Evolutionary conservation across 2,329 filamentous ascomycete genomes (phyloP).

Genomic region (Monosporascus ibericus): DNA sequence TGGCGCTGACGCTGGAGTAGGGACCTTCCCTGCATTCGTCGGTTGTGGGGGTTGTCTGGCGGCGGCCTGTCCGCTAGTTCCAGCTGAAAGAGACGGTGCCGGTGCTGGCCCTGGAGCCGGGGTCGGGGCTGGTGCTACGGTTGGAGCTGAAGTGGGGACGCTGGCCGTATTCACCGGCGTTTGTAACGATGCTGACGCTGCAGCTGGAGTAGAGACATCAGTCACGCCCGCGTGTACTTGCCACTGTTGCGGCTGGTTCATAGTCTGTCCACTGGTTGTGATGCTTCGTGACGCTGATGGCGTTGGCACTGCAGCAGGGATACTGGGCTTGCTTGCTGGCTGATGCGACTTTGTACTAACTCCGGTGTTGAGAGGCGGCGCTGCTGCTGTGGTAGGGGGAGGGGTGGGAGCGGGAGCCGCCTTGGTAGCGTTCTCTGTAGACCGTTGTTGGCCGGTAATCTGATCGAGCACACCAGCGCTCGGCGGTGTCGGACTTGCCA

Average conservation of each 20-base stretch:
- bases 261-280: background rate
- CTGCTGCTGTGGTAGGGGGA: background rate
- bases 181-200: background rate
- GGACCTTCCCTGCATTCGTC: background rate
- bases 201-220: background rate
- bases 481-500: constrained; percentile 12
- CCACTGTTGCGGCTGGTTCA: too few species aligned
- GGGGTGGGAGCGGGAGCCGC: background rate
- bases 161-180: background rate
- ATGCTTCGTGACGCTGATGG: background rate
- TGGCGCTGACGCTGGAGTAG: background rate
- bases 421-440: constrained; percentile 6
- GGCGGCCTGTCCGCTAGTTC: background rate
- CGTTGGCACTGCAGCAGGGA: background rate
- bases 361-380: background rate
- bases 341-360: too few species aligned
- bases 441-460: constrained; percentile 19
- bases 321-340: too few species aligned
- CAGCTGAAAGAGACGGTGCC: background rate
- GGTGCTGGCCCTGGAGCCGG: background rate
- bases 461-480: constrained; percentile 23
- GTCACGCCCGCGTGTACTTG: background rate
- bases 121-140: background rate
- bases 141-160: background rate
- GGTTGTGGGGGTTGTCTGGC: background rate